Evolutionary conservation across 768 basidiomycete genomes (phyloP), one percentile per base, ranked within the genome.

Genomic region (Suillus cothurnatus): DNA sequence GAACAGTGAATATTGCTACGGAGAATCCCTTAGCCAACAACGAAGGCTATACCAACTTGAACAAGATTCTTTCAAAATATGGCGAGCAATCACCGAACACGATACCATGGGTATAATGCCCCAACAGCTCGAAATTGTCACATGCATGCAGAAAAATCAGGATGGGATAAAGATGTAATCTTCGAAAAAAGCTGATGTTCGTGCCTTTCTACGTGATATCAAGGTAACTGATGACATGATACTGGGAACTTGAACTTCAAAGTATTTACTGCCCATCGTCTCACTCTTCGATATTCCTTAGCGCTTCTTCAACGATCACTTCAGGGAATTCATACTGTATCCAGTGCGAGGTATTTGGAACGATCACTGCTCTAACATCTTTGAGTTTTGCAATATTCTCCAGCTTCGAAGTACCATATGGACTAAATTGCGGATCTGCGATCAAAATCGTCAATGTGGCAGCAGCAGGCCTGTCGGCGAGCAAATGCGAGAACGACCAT

Each of bases 301-400:
- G 15, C 14, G 64, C 67, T 36, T 62, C 68, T 19, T 65, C 58
- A 34, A 70, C 57, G 19, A 71, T 65, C 50, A 66, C 43, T 21
- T 66, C 63, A 17, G 71, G 69, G 14, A 70, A 68, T 9, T 67
- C 68, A 8, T 68, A 43, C 45, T 70, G 71, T 43, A 63, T 70
- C 71, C 69, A 72, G 53, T 70, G 69, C 6, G 62, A 61, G 3
- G 68, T 53, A 45, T 57, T 45, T 4, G 55, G 59, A 31, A 68
- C 66, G n/a, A 61, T 45, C n/a, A 65, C 57, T 36, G 56, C 28
- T 50, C 66, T 66, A 47, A 71, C 56, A 7, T 63, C 38, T 41
- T 69, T 38, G 61, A 61, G 64, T 7, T 61, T 61, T 32, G 57
- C 41, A 26, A 68, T 41, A 53, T 58, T 43, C 14, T 67, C 71